Conservation (phyloP, 345 rosid species). For the Pseudoturritis turrita region DNA sequence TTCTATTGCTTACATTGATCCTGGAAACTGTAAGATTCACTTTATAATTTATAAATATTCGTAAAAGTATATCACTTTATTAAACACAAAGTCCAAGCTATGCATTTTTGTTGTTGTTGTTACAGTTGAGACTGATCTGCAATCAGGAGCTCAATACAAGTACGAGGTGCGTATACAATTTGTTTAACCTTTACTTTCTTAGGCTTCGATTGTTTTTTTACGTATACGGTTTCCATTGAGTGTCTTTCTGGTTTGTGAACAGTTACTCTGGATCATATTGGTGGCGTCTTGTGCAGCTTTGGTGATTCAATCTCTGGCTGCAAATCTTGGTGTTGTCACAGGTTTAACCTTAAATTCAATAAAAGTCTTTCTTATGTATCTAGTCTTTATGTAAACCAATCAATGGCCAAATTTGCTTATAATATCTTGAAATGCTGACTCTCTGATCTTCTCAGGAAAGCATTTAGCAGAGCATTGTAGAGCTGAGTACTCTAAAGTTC, state of each 20-base stretch:
- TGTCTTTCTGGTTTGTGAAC: too few species aligned
- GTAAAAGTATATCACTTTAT: too few species aligned
- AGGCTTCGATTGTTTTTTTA: background rate
- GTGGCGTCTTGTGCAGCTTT: slow-evolving; percentile 94
- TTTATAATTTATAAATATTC: too few species aligned
- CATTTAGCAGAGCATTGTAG: slow-evolving; percentile 90
- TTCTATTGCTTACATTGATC: slow-evolving; percentile 93
- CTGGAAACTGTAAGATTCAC: slow-evolving; percentile 77
- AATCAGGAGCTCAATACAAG: slow-evolving; percentile 83
- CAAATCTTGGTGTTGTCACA: slow-evolving; percentile 95
- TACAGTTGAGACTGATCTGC: slow-evolving; percentile 94
- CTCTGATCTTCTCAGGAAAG: slow-evolving; percentile 42
- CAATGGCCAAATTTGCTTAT: background rate
- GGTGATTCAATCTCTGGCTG: slow-evolving; percentile 85
- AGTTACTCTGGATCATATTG: slow-evolving; percentile 94
- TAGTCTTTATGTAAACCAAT: background rate
- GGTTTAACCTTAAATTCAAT: slow-evolving; percentile 30
- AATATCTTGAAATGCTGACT: background rate
- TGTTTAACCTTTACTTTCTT: background rate
- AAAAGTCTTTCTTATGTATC: background rate
- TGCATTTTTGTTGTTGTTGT: too few species aligned
- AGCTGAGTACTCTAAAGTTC: slow-evolving; percentile 59
- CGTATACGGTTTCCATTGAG: too few species aligned
- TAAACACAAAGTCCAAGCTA: too few species aligned
- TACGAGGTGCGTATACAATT: slow-evolving; percentile 54